Percentiles rank a stretch among this genome's conserved stretches.
Evolutionary conservation across 768 basidiomycete genomes (phyloP).

Genomic region (Lentinus brumalis): DNA sequence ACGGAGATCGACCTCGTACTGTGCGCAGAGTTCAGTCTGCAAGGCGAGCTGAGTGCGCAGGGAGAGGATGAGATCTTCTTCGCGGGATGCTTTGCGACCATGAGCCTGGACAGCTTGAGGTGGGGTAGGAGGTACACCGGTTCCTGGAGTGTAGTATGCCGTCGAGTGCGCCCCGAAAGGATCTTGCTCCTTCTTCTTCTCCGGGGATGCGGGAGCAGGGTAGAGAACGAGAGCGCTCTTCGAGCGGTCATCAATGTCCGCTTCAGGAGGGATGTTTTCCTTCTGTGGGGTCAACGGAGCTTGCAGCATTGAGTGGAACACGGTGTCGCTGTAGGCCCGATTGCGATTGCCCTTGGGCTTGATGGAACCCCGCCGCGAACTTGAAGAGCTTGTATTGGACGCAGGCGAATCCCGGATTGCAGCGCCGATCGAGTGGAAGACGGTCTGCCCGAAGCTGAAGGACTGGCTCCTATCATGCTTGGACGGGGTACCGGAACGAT

Average conservation of each 20-base stretch:
- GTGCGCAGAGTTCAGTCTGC: conserved; percentile 73
- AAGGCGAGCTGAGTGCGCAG: conserved; percentile 75
- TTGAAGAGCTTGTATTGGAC: conserved; percentile 24
- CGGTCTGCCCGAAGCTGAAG: conserved; percentile 65
- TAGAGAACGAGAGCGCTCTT: conserved; percentile 51
- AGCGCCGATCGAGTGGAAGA: conserved; percentile 54
- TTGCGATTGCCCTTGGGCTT: conserved; percentile 38
- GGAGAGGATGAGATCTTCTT: conserved; percentile 70
- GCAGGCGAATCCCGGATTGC: conserved; percentile 11
- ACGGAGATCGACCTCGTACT: conserved; percentile 74
- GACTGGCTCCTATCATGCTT: conserved; percentile 61
- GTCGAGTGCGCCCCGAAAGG: conserved; percentile 74
- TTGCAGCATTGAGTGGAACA: conserved; percentile 59
- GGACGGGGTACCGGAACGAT: conserved; percentile 16
- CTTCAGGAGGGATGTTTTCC: conserved; percentile 45
- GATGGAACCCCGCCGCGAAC: conserved; percentile 24
- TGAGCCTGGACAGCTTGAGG: conserved; percentile 36
- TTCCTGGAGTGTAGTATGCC: conserved; percentile 78
- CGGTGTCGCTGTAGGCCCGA: conserved; percentile 64
- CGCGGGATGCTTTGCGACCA: conserved; percentile 63
- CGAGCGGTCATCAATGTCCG: conserved; percentile 66
- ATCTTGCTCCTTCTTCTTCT: conserved; percentile 54
- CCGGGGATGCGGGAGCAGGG: conserved; percentile 19
- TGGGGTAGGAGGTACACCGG: conserved; percentile 70
- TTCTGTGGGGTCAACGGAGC: conserved; percentile 30